Conservation (phyloP, 768 basidiomycete genomes). For the Thelephora aurantiotincta region DNA sequence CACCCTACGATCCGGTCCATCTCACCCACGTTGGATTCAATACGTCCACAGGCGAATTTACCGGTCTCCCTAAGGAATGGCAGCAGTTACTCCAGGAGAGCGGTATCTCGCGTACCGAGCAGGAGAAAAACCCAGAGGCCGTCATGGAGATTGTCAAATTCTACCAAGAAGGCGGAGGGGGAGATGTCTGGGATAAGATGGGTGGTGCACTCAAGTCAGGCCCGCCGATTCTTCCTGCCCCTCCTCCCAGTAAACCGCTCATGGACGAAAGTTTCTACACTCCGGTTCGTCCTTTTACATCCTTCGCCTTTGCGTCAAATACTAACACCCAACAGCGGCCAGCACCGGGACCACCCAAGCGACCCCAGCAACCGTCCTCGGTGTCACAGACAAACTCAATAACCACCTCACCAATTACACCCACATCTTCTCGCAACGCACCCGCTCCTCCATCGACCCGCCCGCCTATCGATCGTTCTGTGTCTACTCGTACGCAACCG, state of each 20-base stretch:
- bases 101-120: constrained; percentile 86
- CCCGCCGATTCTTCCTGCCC: constrained; percentile 7
- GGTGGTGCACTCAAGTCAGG: constrained; percentile 24
- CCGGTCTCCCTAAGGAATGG: constrained; percentile 97
- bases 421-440: too few species aligned
- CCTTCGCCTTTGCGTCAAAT: not conserved
- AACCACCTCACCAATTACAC: too few species aligned
- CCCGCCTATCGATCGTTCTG: not conserved
- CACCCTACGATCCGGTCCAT: constrained; percentile 97
- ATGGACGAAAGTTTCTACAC: constrained; percentile 39
- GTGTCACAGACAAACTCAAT: not conserved
- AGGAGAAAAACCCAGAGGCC: constrained; percentile 95
- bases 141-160: constrained; percentile 99
- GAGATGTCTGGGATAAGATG: constrained; percentile 74
- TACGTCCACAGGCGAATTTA: constrained; percentile 95
- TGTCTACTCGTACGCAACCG: not conserved
- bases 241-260: constrained; percentile 11
- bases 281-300: constrained; percentile 30
- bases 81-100: constrained; percentile 92
- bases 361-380: constrained; percentile 15
- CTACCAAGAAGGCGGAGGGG: constrained; percentile 79
- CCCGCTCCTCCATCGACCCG: too few species aligned
- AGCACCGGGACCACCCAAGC: constrained; percentile 29
- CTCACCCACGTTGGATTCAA: constrained; percentile 99
- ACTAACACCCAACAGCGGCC: constrained; percentile 18